Conservation (phyloP, 768 basidiomycete species). For the Xerocomus brunneocitrinus region DNA sequence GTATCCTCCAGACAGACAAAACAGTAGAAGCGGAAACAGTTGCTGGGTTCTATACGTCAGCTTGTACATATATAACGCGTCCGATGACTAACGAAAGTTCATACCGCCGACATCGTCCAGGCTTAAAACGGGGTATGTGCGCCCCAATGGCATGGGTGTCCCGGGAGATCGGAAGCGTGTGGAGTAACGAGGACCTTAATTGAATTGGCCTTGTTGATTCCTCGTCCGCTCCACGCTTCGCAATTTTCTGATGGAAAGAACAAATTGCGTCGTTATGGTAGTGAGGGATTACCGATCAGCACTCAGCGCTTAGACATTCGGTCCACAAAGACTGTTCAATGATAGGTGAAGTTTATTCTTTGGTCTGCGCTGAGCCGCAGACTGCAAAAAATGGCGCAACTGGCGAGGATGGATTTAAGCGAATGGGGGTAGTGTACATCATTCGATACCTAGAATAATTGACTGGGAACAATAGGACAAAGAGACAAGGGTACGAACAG, state of each 20-base stretch:
- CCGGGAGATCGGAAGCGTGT: constrained; percentile 93
- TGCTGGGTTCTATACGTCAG: constrained; percentile 14
- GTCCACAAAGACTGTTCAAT: background rate
- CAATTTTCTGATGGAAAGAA: constrained; percentile 11
- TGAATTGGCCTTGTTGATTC: constrained; percentile 8
- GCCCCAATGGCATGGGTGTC: constrained; percentile 57
- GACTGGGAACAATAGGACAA: background rate
- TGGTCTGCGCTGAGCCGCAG: background rate
- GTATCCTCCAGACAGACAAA: background rate
- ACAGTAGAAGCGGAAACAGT: background rate
- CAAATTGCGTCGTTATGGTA: constrained; percentile 7
- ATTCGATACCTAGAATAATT: background rate
- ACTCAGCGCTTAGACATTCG: background rate
- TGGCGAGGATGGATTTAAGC: background rate
- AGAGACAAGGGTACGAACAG: background rate
- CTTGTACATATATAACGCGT: constrained; percentile 70
- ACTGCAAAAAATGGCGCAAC: background rate
- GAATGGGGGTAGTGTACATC: background rate
- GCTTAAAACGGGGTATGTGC: constrained; percentile 95
- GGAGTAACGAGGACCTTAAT: constrained; percentile 45
- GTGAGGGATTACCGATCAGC: constrained; percentile 4
- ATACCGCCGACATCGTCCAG: constrained; percentile 94
- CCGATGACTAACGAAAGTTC: constrained; percentile 89
- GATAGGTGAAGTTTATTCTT: background rate
- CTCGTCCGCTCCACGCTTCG: constrained; percentile 12